Evolutionary conservation across 2,329 filamentous ascomycete genomes (phyloP).

Genomic region (Xylariaceae sp.): DNA sequence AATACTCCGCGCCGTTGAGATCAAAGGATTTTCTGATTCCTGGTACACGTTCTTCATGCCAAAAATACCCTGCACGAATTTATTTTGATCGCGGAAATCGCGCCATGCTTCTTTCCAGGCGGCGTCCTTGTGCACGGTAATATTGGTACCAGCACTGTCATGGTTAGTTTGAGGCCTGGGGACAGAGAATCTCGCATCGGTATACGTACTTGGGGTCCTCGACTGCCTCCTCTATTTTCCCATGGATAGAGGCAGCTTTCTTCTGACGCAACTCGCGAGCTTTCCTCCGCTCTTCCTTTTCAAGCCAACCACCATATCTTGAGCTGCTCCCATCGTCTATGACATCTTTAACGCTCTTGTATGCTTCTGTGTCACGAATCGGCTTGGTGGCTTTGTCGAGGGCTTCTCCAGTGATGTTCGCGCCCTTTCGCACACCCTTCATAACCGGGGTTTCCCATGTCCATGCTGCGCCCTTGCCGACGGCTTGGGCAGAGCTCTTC

Average conservation of each 20-base stretch:
- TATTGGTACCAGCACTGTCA: slow-evolving; percentile 79
- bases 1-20: slow-evolving; percentile 88
- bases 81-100: slow-evolving; percentile 86
- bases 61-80: slow-evolving; percentile 83
- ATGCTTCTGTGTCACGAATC: slow-evolving; percentile 89
- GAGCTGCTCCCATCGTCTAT: slow-evolving; percentile 97
- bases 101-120: slow-evolving; percentile 99
- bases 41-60: slow-evolving; percentile 81
- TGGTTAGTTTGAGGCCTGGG: slow-evolving; percentile 32
- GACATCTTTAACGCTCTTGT: slow-evolving; percentile 88
- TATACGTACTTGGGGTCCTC: slow-evolving; percentile 80
- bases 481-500: slow-evolving; percentile 76
- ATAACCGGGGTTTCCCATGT: slow-evolving; percentile 95
- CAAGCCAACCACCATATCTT: slow-evolving; percentile 91
- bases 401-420: slow-evolving; percentile 76
- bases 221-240: slow-evolving; percentile 55
- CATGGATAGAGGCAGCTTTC: slow-evolving; percentile 46
- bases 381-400: slow-evolving; percentile 94
- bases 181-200: slow-evolving; percentile 7
- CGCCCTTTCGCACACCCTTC: slow-evolving; percentile 82
- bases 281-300: slow-evolving; percentile 87
- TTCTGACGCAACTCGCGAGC: slow-evolving; percentile 70
- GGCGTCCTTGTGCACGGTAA: slow-evolving; percentile 94
- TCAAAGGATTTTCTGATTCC: slow-evolving; percentile 94
- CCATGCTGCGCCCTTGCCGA: slow-evolving; percentile 90